These are phyloP conservation scores for Aquilaria sinensis DNA, from an alignment of 345 rosid genomes.

Conservation along the genomic window DNA sequence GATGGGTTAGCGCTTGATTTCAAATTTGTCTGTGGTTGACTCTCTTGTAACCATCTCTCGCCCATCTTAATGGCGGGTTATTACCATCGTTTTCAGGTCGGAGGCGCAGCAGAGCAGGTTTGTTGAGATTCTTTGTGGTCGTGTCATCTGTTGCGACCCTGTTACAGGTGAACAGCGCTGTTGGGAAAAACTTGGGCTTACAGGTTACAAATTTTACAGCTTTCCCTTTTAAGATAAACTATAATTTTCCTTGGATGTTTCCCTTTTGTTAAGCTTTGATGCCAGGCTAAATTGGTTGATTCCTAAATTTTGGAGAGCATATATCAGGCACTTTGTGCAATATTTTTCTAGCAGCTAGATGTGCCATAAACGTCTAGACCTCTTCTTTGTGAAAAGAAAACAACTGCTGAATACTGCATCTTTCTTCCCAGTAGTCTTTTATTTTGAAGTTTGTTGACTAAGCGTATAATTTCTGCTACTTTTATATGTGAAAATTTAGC, in stretches of 20 bases:
- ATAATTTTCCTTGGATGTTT: neutral
- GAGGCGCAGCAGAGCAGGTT: constrained; percentile 39
- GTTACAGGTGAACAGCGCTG: constrained; percentile 29
- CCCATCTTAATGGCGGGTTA: constrained; percentile 3
- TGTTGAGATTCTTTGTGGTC: constrained; percentile 40
- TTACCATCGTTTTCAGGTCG: constrained; percentile 36
- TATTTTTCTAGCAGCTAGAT: constrained; percentile 5
- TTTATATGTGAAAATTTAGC: too few relatives aligned
- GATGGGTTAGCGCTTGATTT: constrained; percentile 33
- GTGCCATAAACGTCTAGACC: constrained; percentile 7
- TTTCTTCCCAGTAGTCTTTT: too few relatives aligned
- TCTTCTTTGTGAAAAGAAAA: too few relatives aligned
- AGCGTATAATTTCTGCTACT: too few relatives aligned
- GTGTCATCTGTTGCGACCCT: constrained; percentile 32
- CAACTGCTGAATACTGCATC: too few relatives aligned
- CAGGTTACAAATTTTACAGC: constrained; percentile 25
- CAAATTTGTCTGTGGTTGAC: constrained; percentile 2
- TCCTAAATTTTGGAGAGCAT: neutral
- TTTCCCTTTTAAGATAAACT: neutral
- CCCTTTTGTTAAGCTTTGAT: neutral
- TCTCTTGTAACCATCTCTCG: neutral
- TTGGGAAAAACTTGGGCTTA: constrained; percentile 28
- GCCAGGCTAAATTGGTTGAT: neutral
- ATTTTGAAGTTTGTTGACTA: too few relatives aligned
- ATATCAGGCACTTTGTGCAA: neutral